Evolutionary conservation across 345 rosid genomes (phyloP), one percentile per base, ranked within the genome.

Genomic region (Trapa incisa): DNA sequence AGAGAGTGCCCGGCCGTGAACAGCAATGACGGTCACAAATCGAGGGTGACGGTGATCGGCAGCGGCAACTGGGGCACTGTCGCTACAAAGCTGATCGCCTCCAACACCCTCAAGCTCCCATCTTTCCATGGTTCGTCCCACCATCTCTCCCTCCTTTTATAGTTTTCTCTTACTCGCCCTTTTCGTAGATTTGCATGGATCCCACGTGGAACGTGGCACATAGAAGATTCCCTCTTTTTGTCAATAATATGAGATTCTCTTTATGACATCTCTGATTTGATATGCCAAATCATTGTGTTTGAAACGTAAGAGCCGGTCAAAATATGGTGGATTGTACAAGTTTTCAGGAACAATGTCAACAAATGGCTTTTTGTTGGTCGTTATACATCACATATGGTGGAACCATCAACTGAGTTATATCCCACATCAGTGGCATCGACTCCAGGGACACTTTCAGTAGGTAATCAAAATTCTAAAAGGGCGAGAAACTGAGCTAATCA

Each of bases 11-110:
- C 67, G 22, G 5, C 36, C 0, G 12, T 14, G 52, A 16, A 12
- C 67, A 12, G 3, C 53, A 17, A 65, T 47, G 70, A 11, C 29
- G 66, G 63, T 0, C 67, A 13, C 7, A 78, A 79, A 77, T 86
- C 88, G 33, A 87, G 74, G 71, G 96, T 94, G 72, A 86, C 97
- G 14, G 81, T 91, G 61, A 85, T 94, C 6, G 99, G 99, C 0
- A 91, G 99, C 78, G 99, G 99, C 37, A 91, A 89, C 75, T 94
- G 97, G 99, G 97, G 99, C 35, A 94, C 95, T 69, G 97, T 91
- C 39, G 99, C 97, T 69, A 85, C 97, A 70, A 94, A 87, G 77
- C 97, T 94, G 84, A 84, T 94, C 76, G 99, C 96, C 64, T 89
- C 89, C 35, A 94, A 91, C 78, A 75, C 95, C 76, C 78, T 85